These are phyloP conservation scores for Coemansia sp. DNA, from an alignment of 192 early-diverging fungal species.

Conservation along the genomic window DNA sequence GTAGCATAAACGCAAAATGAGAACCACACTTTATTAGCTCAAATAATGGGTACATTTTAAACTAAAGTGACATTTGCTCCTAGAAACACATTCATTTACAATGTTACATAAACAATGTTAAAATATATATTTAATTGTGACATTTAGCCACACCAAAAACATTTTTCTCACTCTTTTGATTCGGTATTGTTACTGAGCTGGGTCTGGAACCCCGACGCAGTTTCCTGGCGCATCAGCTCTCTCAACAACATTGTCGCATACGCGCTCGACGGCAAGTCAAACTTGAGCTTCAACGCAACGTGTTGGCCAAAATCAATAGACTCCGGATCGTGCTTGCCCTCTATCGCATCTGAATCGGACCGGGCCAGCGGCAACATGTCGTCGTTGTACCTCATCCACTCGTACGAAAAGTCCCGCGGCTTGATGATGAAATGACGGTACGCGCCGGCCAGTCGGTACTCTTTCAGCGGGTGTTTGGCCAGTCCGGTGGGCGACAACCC, in stretches of 20 bases:
- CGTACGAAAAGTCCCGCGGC: constrained; percentile 62
- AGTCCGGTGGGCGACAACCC: constrained; percentile 68
- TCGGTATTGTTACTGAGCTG: constrained; percentile 18
- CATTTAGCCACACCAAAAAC: background rate
- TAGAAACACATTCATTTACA: too few relatives aligned
- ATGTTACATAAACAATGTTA: too few relatives aligned
- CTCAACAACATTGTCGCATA: constrained; percentile 98
- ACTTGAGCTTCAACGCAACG: constrained; percentile 70
- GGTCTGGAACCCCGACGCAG: constrained; percentile 59
- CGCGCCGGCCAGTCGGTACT: constrained; percentile 64
- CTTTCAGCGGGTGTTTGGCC: constrained; percentile 60
- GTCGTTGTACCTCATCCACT: constrained; percentile 69
- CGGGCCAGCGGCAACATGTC: constrained; percentile 56
- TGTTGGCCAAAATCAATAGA: constrained; percentile 63
- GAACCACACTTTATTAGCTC: too few relatives aligned
- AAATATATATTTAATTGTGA: too few relatives aligned
- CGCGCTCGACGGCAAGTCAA: constrained; percentile 77
- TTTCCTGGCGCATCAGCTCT: constrained; percentile 75
- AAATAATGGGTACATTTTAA: too few relatives aligned
- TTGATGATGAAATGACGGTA: constrained; percentile 65
- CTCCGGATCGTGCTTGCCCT: constrained; percentile 49
- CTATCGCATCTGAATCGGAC: constrained; percentile 66
- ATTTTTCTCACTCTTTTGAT: background rate
- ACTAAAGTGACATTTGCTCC: too few relatives aligned
- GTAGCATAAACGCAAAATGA: too few relatives aligned